Evolutionary conservation across 2,329 filamentous ascomycete species (phyloP).

Genomic region (Alternaria rosae): DNA sequence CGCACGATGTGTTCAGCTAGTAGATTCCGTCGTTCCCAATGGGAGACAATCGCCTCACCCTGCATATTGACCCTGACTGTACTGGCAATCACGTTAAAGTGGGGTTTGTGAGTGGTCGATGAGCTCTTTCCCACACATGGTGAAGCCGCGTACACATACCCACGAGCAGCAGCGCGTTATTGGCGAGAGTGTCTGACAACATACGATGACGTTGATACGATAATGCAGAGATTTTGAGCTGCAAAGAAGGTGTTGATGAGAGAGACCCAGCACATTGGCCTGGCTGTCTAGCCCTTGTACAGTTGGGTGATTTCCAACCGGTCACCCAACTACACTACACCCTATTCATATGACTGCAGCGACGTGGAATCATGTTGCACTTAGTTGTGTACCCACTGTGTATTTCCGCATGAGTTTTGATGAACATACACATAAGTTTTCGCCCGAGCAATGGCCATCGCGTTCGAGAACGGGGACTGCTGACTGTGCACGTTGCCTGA

Average conservation of each 20-base stretch:
- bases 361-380: not conserved
- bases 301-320: not conserved
- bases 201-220: not conserved
- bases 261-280: not conserved
- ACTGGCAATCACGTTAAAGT: not conserved
- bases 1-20: not conserved
- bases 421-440: not conserved
- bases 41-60: not conserved
- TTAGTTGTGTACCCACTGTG: not conserved
- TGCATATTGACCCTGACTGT: not conserved
- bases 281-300: not conserved
- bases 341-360: not conserved
- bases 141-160: not conserved
- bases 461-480: not conserved
- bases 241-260: not conserved
- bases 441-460: not conserved
- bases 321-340: not conserved
- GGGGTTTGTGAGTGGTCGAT: not conserved
- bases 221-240: not conserved
- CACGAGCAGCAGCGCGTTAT: not conserved
- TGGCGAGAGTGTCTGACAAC: not conserved
- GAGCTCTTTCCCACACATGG: not conserved
- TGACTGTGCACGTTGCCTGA: too few species aligned
- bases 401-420: not conserved
- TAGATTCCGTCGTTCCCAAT: not conserved